Evolutionary conservation across 2,329 filamentous ascomycete species (phyloP), one percentile per base, ranked within the genome.

Genomic region (Aspergillus sojae): DNA sequence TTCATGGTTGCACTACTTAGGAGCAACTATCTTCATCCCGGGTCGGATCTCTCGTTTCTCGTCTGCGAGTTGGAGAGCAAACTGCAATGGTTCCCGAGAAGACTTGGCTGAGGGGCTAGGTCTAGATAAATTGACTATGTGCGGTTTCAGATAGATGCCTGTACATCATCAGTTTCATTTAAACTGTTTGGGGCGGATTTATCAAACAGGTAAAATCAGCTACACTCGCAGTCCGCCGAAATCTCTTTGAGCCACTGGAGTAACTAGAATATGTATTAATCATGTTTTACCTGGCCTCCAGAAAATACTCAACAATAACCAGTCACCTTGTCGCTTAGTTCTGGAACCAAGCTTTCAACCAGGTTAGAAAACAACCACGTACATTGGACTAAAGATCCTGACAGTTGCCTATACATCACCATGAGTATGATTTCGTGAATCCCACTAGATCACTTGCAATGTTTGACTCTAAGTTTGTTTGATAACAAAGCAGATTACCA

Each of bases 1-100:
- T 52, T 19, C 48, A 52, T 50, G 6, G 26, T 26, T 26, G 26
- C 36, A 23, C n/a, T 21, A 48, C 4, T 39, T 28, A 5, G 26
- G 26, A 41, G 34, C 30, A 21, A 60, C 46, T 32, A 32, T 59
- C 56, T 48, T 39, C 36, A n/a, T 36, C 11, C 23, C 19, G 16
- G 16, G 26, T 28, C 34, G 21, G 39, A 57, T 48, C 53, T 43
- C 12, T 21, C 11, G 14, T 28, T 57, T 46, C 21, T 48, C 12
- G 21, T 48, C 45, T 23, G 14, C 19, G 12, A 21, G 12, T 57
- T 30, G 39, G 36, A 28, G 26, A 32, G 43, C 34, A 41, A 61
- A 50, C 54, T 21, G 19, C 9, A n/a, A 19, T 30, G 45, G 60
- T 62, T 57, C 60, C 43, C 30, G n/a, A 39, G 14, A 43, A 60